Conservation (phyloP, 257 asterid species). For the Paulownia fortunei region DNA sequence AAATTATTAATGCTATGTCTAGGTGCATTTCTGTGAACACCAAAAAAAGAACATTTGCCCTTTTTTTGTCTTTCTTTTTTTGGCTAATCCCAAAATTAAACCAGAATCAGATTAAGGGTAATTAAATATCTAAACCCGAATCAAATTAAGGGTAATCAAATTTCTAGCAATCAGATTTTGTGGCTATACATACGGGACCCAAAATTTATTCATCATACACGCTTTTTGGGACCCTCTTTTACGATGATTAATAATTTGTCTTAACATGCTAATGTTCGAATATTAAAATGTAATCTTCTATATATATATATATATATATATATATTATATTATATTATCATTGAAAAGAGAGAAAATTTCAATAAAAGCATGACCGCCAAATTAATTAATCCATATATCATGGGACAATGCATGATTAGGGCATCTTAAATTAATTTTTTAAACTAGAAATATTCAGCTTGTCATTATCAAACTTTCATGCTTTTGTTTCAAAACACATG, state of each 20-base stretch:
- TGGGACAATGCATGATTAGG: slow-evolving; percentile 21
- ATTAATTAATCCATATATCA: background rate
- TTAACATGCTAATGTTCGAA: background rate
- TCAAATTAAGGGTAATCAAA: background rate
- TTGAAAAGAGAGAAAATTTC: too few species aligned
- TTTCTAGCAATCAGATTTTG: background rate
- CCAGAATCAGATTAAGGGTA: background rate
- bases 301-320: too few species aligned
- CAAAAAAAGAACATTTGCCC: too few species aligned
- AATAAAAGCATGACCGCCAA: background rate
- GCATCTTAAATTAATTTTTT: background rate
- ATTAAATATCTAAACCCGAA: too few species aligned
- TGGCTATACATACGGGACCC: background rate
- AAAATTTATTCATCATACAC: background rate
- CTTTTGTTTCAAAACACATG: background rate
- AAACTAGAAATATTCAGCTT: background rate
- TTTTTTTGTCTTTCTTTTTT: too few species aligned
- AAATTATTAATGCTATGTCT: too few species aligned
- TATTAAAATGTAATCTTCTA: background rate
- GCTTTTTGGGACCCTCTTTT: background rate
- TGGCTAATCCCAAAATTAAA: background rate
- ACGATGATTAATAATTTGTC: background rate
- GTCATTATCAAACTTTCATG: slow-evolving; percentile 3
- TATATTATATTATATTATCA: slow-evolving; percentile 14
- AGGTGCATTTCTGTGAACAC: too few species aligned